Percentiles rank a stretch among this genome's conserved stretches.
These are phyloP conservation scores for Chrysanthemum lavandulifolium DNA, from an alignment of 129 eudicot genomes.

Conservation along the genomic window DNA sequence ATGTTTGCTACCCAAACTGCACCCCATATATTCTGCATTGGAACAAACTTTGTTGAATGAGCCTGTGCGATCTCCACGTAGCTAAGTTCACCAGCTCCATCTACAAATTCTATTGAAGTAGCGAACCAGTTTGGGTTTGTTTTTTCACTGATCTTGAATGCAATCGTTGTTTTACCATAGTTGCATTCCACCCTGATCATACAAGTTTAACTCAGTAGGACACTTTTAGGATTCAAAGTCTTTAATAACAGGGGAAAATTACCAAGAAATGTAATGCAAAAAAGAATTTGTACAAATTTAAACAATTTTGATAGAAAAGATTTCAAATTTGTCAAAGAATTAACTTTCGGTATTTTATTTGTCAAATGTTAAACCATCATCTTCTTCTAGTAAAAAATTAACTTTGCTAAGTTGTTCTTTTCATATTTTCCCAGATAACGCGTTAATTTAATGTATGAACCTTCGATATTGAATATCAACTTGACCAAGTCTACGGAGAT, in stretches of 20 bases:
- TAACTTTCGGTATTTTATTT: too few relatives aligned
- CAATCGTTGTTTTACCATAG: slow-evolving; percentile 32
- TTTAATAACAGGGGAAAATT: too few relatives aligned
- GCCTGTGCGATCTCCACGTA: slow-evolving; percentile 37
- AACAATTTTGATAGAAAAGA: too few relatives aligned
- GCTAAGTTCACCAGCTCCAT: slow-evolving; percentile 39
- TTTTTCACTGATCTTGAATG: slow-evolving; percentile 35
- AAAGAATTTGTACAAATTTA: too few relatives aligned
- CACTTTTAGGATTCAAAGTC: too few relatives aligned
- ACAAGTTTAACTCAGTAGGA: background rate
- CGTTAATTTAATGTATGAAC: slow-evolving; percentile 5
- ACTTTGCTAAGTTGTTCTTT: too few relatives aligned
- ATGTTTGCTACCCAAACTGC: slow-evolving; percentile 49
- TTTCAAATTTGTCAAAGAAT: too few relatives aligned
- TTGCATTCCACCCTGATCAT: slow-evolving; percentile 34
- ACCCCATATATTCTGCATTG: slow-evolving; percentile 46
- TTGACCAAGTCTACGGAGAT: slow-evolving; percentile 39
- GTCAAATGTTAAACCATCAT: too few relatives aligned
- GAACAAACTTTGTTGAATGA: slow-evolving; percentile 13
- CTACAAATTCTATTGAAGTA: slow-evolving; percentile 24
- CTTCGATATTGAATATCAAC: slow-evolving; percentile 36
- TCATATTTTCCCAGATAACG: too few relatives aligned
- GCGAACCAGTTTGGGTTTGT: slow-evolving; percentile 50
- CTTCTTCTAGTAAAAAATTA: too few relatives aligned
- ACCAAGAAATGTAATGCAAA: too few relatives aligned